Percentiles rank a stretch among this genome's conserved stretches.
Conservation (phyloP, 2,329 filamentous ascomycete species). For the Seiridium unicorne region DNA sequence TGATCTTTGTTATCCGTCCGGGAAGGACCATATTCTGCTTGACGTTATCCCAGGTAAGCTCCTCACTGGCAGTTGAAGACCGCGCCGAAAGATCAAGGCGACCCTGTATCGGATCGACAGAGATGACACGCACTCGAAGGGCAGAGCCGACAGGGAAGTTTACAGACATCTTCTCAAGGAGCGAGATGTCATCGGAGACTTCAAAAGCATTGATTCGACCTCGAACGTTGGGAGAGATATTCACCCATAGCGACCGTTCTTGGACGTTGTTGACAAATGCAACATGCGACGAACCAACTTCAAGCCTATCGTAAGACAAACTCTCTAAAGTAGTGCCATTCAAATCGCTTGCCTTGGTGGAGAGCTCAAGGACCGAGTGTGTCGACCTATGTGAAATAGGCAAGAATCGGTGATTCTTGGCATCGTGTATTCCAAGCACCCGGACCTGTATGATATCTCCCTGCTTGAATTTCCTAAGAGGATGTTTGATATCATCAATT, state of each 20-base stretch:
- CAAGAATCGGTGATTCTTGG: conserved; percentile 85
- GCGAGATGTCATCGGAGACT: conserved; percentile 80
- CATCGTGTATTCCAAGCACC: conserved; percentile 85
- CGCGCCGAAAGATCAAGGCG: conserved; percentile 82
- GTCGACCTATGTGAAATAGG: conserved; percentile 83
- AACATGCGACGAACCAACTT: conserved; percentile 68
- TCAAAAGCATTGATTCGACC: conserved; percentile 82
- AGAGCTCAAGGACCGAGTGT: conserved; percentile 84
- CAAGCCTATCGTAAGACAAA: conserved; percentile 70
- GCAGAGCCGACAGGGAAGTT: conserved; percentile 92
- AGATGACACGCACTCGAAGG: conserved; percentile 74
- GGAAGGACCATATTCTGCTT: conserved; percentile 79
- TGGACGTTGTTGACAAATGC: conserved; percentile 91
- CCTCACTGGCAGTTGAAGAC: conserved; percentile 54
- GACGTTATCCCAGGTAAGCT: conserved; percentile 67
- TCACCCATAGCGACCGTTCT: conserved; percentile 83
- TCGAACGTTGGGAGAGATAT: conserved; percentile 81
- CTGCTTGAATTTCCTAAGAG: conserved; percentile 70
- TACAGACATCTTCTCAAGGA: conserved; percentile 70
- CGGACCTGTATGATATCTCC: conserved; percentile 72
- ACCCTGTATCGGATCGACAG: conserved; percentile 69
- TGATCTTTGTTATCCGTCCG: conserved; percentile 80
- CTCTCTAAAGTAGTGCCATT: conserved; percentile 43
- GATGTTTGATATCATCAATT: conserved; percentile 78
- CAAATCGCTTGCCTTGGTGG: conserved; percentile 70